phyloP scores from a whole-genome alignment of 805 yeast species.

The Lipomyces yamanashiensis region DNA sequence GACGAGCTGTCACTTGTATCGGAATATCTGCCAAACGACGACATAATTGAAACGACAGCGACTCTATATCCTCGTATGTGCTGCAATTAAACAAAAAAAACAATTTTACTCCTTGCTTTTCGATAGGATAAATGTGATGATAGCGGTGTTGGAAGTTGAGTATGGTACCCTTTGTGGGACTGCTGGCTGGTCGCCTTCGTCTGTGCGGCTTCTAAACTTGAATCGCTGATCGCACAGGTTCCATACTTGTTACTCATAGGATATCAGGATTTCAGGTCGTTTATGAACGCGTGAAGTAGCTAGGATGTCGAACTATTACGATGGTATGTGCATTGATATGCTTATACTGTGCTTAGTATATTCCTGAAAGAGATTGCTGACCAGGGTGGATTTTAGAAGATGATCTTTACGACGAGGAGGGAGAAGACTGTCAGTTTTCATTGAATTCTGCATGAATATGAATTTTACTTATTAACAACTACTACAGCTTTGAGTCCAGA shows the following conservation, averaged over 20 bases:
- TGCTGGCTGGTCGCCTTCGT: no score
- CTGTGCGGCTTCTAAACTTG: no score
- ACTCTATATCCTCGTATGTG: background rate
- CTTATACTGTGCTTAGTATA: background rate
- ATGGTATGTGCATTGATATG: conserved; percentile 14
- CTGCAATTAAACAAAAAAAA: background rate
- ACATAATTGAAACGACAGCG: background rate
- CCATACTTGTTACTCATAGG: background rate
- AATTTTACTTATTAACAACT: background rate
- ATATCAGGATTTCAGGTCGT: background rate
- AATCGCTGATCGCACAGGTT: no score
- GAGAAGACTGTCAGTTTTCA: conserved; percentile 13
- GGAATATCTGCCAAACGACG: conserved; percentile 32
- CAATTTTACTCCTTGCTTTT: background rate
- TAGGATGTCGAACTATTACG: conserved; percentile 26
- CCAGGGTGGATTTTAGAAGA: conserved; percentile 21
- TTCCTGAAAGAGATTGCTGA: background rate
- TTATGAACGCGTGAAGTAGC: background rate
- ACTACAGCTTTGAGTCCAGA: conserved; percentile 38
- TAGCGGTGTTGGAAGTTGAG: no score
- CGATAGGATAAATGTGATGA: no score
- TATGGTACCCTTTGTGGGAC: no score
- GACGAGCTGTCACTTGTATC: conserved; percentile 24
- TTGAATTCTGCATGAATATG: background rate
- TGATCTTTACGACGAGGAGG: conserved; percentile 38